These are phyloP conservation scores for Eruca vesicaria DNA, from an alignment of 441 rosid species.

Conservation along the genomic window DNA sequence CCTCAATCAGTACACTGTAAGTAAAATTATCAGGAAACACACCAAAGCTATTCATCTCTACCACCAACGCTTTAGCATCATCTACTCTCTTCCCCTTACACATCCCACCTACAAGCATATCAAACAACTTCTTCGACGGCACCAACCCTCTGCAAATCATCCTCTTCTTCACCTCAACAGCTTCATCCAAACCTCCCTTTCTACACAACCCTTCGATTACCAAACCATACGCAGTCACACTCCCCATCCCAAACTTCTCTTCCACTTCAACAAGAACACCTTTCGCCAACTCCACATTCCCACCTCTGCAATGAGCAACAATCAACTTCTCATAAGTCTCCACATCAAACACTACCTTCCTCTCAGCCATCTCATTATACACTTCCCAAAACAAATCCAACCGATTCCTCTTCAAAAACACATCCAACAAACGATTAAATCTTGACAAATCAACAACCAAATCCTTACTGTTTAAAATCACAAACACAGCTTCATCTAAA, in stretches of 20 bases:
- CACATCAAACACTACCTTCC: conserved; percentile 48
- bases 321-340: conserved; percentile 53
- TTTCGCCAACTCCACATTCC: conserved; percentile 47
- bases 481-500: conserved; percentile 54
- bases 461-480: conserved; percentile 39
- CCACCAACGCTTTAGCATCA: conserved; percentile 57
- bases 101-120: conserved; percentile 51
- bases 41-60: conserved; percentile 48
- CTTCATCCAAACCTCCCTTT: conserved; percentile 55
- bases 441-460: conserved; percentile 43
- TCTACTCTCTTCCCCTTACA: conserved; percentile 53
- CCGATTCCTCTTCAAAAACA: conserved; percentile 51
- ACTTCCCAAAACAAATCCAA: conserved; percentile 65
- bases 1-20: conserved; percentile 45
- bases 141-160: conserved; percentile 54
- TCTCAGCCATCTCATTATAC: conserved; percentile 52
- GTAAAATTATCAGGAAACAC: conserved; percentile 38
- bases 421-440: conserved; percentile 60
- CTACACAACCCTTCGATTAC: conserved; percentile 57
- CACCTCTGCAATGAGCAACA: conserved; percentile 59
- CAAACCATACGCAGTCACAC: conserved; percentile 50
- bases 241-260: conserved; percentile 51
- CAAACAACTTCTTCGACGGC: conserved; percentile 45
- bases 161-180: conserved; percentile 45
- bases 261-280: conserved; percentile 51